Percentiles rank a stretch among this genome's conserved stretches.
Evolutionary conservation across 805 yeast genomes (phyloP).

Genomic region (Kluyveromyces siamensis): DNA sequence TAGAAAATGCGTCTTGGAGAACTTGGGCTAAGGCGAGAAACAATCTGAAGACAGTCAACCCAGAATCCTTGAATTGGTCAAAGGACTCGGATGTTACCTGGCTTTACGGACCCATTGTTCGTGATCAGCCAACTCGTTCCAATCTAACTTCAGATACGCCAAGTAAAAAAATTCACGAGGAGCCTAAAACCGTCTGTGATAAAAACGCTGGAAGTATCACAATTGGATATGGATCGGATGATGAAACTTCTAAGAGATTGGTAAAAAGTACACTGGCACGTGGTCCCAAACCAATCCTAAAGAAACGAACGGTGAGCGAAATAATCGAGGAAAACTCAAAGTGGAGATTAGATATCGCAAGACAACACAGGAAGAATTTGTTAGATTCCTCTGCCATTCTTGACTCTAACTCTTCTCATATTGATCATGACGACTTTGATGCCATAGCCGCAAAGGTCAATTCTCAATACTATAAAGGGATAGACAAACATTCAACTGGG

Average conservation of each 20-base stretch:
- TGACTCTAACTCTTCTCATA: slow-evolving; percentile 18
- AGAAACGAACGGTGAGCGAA: slow-evolving; percentile 79
- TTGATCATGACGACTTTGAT: slow-evolving; percentile 26
- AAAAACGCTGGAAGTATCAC: slow-evolving; percentile 8
- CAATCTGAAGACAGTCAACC: slow-evolving; percentile 71
- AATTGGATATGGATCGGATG: slow-evolving; percentile 33
- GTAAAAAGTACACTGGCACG: slow-evolving; percentile 11
- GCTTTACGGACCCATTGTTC: slow-evolving; percentile 79
- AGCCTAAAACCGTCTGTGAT: background rate
- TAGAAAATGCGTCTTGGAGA: slow-evolving; percentile 93
- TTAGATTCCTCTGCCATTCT: slow-evolving; percentile 15
- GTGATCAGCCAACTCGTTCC: slow-evolving; percentile 8
- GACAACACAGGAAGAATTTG: slow-evolving; percentile 49
- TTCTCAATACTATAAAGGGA: slow-evolving; percentile 23
- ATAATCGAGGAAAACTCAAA: slow-evolving; percentile 37
- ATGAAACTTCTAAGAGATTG: slow-evolving; percentile 28
- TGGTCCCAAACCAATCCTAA: slow-evolving; percentile 72
- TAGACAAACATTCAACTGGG: background rate
- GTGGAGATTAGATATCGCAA: slow-evolving; percentile 36
- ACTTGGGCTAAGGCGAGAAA: slow-evolving; percentile 94
- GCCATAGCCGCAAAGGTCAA: slow-evolving; percentile 29
- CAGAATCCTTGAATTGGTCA: slow-evolving; percentile 90
- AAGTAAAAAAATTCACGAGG: slow-evolving; percentile 5
- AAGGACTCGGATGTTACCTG: slow-evolving; percentile 96
- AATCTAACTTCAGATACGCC: slow-evolving; percentile 4